Evolutionary conservation across 2,329 filamentous ascomycete genomes (phyloP), one percentile per base, ranked within the genome.

Genomic region (Bipolaris sorokiniana): DNA sequence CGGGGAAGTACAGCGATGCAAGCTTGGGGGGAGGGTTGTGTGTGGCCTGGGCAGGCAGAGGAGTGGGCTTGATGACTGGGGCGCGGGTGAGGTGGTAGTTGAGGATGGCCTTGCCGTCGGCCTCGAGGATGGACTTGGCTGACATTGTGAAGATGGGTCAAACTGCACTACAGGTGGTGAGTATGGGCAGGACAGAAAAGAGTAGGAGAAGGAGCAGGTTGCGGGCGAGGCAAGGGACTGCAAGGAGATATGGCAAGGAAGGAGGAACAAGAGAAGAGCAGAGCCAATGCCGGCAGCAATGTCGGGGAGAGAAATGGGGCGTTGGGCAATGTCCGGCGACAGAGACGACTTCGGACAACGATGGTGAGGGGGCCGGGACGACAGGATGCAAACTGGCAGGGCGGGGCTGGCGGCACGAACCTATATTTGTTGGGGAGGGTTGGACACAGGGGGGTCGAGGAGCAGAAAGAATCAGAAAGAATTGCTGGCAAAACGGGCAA

Each of bases 101-200:
- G 87, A 99, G 87, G 85, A 99, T 98, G 87, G 95, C 95, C 90
- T 99, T 99, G 88, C 95, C 95, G 84, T 99, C 95, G 86, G 94
- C 94, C 86, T 99, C 95, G 86, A 90, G 83, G 78, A 99, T 98
- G 70, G 94, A 90, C 84, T 99, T 99, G 81, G 95, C 91, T 79
- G 91, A 92, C 92, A 96, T 96, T 75, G 75, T 86, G 80, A 58
- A 61, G 60, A 65, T 49, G 61, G 58, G 62, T 64, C 61, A 61
- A 53, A 59, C 66, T 65, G 62, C 55, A 51, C 66, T 66, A 63
- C 54, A 47, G 49, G 23, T 58, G 57, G 67, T 73, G 68, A 74
- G 72, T 66, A 56, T 33, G 62, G 51, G 31, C 47, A 38, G 52
- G 34, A 42, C 33, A 16, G 40, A 22, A 23, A n/a, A 28, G 48